Base-by-base conservation (phyloP, 2,329 filamentous ascomycete genomes). In the Hypoxylon sp. region DNA sequence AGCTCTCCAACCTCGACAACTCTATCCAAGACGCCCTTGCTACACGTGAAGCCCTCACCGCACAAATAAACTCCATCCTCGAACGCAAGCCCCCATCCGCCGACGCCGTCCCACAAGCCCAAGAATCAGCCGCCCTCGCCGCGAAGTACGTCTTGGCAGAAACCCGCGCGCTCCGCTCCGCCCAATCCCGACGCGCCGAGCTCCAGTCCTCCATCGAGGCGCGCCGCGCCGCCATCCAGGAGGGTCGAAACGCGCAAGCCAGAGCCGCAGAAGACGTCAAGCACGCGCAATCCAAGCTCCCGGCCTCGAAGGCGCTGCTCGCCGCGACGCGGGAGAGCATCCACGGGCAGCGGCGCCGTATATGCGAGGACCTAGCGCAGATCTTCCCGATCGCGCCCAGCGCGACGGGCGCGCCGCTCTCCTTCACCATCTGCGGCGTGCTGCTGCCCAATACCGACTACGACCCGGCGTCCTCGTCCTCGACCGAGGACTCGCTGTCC, bases 21-120 rank as follows among this genome's bases (percentile, higher is more conserved):
- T 97, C 94, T 60, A 93, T 98, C 24, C 94, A 97, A 77, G 95
- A 98, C 79, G 94, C 94, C 1, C 82, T 97, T 9, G 88, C 90
- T 1, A 97, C 93, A 0, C 89, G 92, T 13, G 89, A 92, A 66
- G 86, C 86, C 59, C 84, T 98, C 8, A 89, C 93, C 52, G 81
- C 86, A n/a, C 93, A 97, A 71, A 97, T 98, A 71, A 92, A 92
- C 71, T 78, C 83, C 0, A 80, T 90, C 0, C 78, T 90, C 3
- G 77, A 81, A 0, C 73, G 79, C 0, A 80, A 80, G 3, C 81
- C 84, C 0, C 73, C 78, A 11, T 17, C 39, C 39, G 17, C 39
- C 0, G 80, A 86, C 51, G 78, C 80, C 22, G 80, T 85, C 0
- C 82, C 83, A 0, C 79, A 84, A 35, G 87, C 87, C 2, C 75